Evolutionary conservation across 768 basidiomycete species (phyloP).

Genomic region (Amyloporia xantha): DNA sequence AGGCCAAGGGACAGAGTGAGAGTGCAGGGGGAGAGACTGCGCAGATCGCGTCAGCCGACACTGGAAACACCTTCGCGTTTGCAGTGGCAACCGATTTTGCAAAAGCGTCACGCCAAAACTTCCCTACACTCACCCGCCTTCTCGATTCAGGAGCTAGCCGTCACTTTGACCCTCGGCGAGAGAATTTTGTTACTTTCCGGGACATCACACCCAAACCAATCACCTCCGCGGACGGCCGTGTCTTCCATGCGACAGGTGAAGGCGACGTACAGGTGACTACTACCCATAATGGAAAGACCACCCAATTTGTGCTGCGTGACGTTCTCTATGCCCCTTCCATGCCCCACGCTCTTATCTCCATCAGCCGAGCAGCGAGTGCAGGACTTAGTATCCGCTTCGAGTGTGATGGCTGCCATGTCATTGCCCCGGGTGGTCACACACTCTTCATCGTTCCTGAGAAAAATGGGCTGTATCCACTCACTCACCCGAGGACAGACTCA

Average conservation of each 20-base stretch:
- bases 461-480: slow-evolving; percentile 6
- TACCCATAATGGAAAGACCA: background rate
- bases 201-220: slow-evolving; percentile 8
- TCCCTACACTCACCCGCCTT: slow-evolving; percentile 1
- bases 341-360: slow-evolving; percentile 11
- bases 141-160: slow-evolving; percentile 14
- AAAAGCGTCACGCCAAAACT: background rate
- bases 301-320: slow-evolving; percentile 1
- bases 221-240: slow-evolving; percentile 10
- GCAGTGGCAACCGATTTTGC: background rate
- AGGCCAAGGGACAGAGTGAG: background rate
- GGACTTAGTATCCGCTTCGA: slow-evolving; percentile 6
- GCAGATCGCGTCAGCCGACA: background rate
- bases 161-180: slow-evolving; percentile 12
- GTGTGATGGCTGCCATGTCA: slow-evolving; percentile 1
- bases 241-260: slow-evolving; percentile 14
- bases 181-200: slow-evolving; percentile 9
- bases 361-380: slow-evolving; percentile 2
- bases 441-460: background rate
- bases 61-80: background rate
- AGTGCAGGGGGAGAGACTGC: background rate
- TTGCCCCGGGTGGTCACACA: background rate
- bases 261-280: slow-evolving; percentile 11
- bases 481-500: too few species aligned
- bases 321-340: slow-evolving; percentile 10